Conservation (phyloP, 176 grass and related monocot species). For the Calamus simplicifolius region DNA sequence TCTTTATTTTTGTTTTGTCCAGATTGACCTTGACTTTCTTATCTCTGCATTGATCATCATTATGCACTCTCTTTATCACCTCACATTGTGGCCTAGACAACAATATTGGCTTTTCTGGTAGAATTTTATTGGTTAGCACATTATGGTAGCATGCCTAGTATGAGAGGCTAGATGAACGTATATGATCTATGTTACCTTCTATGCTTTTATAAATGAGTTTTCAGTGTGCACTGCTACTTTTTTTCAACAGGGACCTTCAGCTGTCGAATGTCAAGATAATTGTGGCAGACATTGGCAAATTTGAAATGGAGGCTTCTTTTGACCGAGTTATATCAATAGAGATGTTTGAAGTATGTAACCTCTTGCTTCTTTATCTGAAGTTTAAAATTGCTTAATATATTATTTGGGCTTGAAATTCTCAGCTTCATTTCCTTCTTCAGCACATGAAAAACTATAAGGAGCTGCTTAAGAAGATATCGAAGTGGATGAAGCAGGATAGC, state of each 20-base stretch:
- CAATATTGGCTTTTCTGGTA: too few relatives aligned
- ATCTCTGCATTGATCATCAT: too few relatives aligned
- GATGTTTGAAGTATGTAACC: constrained; percentile 27
- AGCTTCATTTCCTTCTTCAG: constrained; percentile 20
- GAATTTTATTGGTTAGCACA: too few relatives aligned
- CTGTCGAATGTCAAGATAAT: constrained; percentile 83
- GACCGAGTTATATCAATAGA: constrained; percentile 91
- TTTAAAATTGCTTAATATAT: neutral
- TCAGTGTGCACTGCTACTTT: neutral
- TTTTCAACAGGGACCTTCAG: constrained; percentile 43
- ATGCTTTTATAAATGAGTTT: constrained; percentile 1
- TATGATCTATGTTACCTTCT: neutral
- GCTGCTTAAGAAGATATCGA: constrained; percentile 92
- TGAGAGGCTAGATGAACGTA: too few relatives aligned
- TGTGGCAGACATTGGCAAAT: constrained; percentile 82
- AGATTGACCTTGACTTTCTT: too few relatives aligned
- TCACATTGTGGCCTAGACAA: too few relatives aligned
- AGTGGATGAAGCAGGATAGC: constrained; percentile 82
- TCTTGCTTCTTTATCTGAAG: neutral
- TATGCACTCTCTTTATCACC: too few relatives aligned
- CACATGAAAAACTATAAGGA: constrained; percentile 99
- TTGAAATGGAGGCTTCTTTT: constrained; percentile 87
- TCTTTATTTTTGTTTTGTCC: too few relatives aligned
- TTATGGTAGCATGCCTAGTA: too few relatives aligned
- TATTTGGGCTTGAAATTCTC: neutral